Conservation (phyloP, 768 basidiomycete genomes). For the Lentinula raphanica region DNA sequence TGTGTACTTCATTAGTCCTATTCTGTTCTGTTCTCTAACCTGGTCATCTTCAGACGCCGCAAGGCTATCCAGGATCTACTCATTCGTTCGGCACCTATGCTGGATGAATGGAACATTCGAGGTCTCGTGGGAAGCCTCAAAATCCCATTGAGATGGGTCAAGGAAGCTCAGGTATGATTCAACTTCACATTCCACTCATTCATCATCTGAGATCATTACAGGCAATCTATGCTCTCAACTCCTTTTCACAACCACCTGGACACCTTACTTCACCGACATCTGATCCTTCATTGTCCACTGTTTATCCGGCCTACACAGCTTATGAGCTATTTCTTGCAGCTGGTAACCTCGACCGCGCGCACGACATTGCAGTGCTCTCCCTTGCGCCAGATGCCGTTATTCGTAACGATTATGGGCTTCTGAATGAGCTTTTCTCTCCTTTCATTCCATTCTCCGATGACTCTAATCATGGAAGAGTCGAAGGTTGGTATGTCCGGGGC, state of each 20-base stretch:
- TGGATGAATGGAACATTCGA: slow-evolving; percentile 71
- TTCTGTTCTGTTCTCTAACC: slow-evolving; percentile 1
- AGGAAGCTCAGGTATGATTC: slow-evolving; percentile 71
- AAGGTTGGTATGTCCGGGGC: slow-evolving; percentile 79
- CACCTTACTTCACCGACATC: slow-evolving; percentile 39
- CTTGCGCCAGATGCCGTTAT: slow-evolving; percentile 87
- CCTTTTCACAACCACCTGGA: slow-evolving; percentile 28
- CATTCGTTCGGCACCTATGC: slow-evolving; percentile 54
- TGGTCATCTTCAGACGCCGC: slow-evolving; percentile 53
- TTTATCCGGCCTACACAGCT: slow-evolving; percentile 28
- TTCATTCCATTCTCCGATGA: slow-evolving; percentile 43
- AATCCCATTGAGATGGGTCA: slow-evolving; percentile 84
- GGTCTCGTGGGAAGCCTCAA: slow-evolving; percentile 72
- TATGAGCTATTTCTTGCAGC: slow-evolving; percentile 75
- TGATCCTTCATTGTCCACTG: background rate
- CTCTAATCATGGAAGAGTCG: slow-evolving; percentile 29
- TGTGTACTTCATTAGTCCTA: slow-evolving; percentile 9
- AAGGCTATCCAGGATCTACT: slow-evolving; percentile 81
- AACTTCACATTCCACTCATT: slow-evolving; percentile 1
- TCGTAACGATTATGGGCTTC: slow-evolving; percentile 53
- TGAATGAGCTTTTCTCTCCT: slow-evolving; percentile 62
- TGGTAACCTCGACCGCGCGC: slow-evolving; percentile 66
- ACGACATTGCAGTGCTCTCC: slow-evolving; percentile 78
- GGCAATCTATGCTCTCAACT: slow-evolving; percentile 62
- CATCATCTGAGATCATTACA: slow-evolving; percentile 20